phyloP scores from a whole-genome alignment of 1,284 basidiomycete species.

The Pseudozyma sp. region DNA sequence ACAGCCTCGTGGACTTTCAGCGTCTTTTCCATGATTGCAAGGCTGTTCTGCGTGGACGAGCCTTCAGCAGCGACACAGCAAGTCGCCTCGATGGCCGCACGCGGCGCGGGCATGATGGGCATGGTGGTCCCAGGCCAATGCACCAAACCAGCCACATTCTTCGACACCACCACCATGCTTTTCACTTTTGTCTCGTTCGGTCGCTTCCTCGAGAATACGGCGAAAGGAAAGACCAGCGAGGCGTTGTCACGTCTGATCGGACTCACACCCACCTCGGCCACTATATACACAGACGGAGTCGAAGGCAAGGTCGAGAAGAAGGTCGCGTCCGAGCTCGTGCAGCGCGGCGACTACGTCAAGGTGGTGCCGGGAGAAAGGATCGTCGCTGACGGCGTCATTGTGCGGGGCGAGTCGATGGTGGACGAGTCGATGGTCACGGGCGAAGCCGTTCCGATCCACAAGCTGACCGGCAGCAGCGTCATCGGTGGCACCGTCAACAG shows the following conservation, averaged over 20 bases:
- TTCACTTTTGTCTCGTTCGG: constrained; percentile 97
- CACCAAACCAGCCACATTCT: constrained; percentile 88
- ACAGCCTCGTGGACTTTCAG: constrained; percentile 94
- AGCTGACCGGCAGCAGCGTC: constrained; percentile 82
- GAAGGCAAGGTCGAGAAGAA: constrained; percentile 81
- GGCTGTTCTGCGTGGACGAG: constrained; percentile 50
- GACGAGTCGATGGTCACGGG: constrained; percentile 99
- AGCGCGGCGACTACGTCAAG: constrained; percentile 92
- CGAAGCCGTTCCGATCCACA: constrained; percentile 89
- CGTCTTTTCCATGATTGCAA: constrained; percentile 74
- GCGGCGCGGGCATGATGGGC: constrained; percentile 26
- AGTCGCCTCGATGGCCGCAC: constrained; percentile 8
- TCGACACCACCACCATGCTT: constrained; percentile 98
- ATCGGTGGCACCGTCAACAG: constrained; percentile 98
- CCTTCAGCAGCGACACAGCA: background rate
- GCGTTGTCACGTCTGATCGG: constrained; percentile 96
- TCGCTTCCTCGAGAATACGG: constrained; percentile 93
- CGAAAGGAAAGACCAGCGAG: constrained; percentile 95
- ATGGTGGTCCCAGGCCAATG: constrained; percentile 69
- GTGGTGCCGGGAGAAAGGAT: constrained; percentile 96
- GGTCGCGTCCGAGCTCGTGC: constrained; percentile 92
- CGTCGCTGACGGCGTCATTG: constrained; percentile 91
- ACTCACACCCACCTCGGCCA: constrained; percentile 92
- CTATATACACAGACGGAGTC: constrained; percentile 79
- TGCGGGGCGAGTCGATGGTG: constrained; percentile 85